Base-by-base conservation (phyloP, 75 land plant species). In the Ceratopteris richardii region DNA sequence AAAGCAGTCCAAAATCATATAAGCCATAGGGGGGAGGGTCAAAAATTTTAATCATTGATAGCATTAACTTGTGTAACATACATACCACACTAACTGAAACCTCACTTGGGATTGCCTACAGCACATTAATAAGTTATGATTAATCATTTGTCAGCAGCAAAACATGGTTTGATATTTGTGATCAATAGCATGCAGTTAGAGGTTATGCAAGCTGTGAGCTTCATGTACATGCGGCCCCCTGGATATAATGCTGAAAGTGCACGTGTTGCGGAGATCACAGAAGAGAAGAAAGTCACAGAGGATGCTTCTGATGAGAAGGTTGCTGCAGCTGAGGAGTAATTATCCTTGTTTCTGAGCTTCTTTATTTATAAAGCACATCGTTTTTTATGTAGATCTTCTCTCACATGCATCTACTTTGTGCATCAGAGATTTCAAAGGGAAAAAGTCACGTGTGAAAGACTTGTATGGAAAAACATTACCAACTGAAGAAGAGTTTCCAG, bases 201-300 rank as follows among this genome's bases (percentile, higher is more conserved):
- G 72, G 73, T 71, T 50, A 88, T 88, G 84, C 69, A 86, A 62
- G 95, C 98, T 1, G 88, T 93, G 65, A 86, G 98, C 23, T 93
- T 94, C 48, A 89, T 94, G 98, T 94, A 94, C 62, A 82, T 86
- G 39, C 76, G 95, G 0, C 98, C 98, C 19, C 98, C 98, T 33
- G 98, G 98, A 51, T 94, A 86, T 41, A 81, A 94, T 80, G 82
- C 98, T 1, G 96, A 94, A 65, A 89, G 96, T 80, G 98, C 98
- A 27, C 83, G 88, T 65, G 96, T 96, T 40, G 98, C 98, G 9
- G 98, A 94, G 53, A 60, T 85, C 64, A 85, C 71, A 24, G 98
- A 86, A 60, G 87, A 88, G 65, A 74, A 58, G 61, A 88, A 58
- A 53, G 23, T 21, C 21, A 26, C 17, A 23, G 39, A 31, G 21